A percentile compares a stretch with the other conserved stretches of the same genome.
phyloP scores from a whole-genome alignment of 2,329 filamentous ascomycete species.

The Fusarium oxysporum region DNA sequence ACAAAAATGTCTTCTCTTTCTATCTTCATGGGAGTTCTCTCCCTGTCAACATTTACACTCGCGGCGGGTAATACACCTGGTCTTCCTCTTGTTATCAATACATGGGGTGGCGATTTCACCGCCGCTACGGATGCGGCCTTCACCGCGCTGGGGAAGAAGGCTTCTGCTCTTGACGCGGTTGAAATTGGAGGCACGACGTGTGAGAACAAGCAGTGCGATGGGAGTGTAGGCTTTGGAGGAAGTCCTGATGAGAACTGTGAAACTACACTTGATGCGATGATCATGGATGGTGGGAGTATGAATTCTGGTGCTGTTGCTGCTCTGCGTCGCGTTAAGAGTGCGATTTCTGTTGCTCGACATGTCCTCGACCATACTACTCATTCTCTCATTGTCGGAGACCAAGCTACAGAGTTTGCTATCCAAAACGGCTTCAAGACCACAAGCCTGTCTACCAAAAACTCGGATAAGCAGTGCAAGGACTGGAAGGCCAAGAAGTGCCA shows the following conservation, averaged over 20 bases:
- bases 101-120: conserved; percentile 65
- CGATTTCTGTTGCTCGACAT: conserved; percentile 61
- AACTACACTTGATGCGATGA: conserved; percentile 69
- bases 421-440: conserved; percentile 62
- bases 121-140: conserved; percentile 65
- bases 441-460: conserved; percentile 57
- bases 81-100: conserved; percentile 65
- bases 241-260: conserved; percentile 67
- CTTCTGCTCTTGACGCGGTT: conserved; percentile 62
- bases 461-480: conserved; percentile 52
- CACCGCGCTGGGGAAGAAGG: conserved; percentile 48
- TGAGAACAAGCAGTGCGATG: conserved; percentile 65
- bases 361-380: conserved; percentile 65
- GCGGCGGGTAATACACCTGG: conserved; percentile 50
- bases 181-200: conserved; percentile 64
- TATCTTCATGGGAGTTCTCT: conserved; percentile 17
- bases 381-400: conserved; percentile 64
- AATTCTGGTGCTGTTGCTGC: conserved; percentile 65
- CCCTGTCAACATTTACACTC: conserved; percentile 14
- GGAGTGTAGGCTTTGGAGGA: conserved; percentile 65
- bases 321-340: conserved; percentile 61
- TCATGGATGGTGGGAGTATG: conserved; percentile 67
- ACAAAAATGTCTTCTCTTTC: conserved; percentile 16
- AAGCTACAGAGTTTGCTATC: conserved; percentile 64
- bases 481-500: conserved; percentile 60